Evolutionary conservation across 345 rosid genomes (phyloP), one percentile per base, ranked within the genome.

Genomic region (Lepidium africanum): DNA sequence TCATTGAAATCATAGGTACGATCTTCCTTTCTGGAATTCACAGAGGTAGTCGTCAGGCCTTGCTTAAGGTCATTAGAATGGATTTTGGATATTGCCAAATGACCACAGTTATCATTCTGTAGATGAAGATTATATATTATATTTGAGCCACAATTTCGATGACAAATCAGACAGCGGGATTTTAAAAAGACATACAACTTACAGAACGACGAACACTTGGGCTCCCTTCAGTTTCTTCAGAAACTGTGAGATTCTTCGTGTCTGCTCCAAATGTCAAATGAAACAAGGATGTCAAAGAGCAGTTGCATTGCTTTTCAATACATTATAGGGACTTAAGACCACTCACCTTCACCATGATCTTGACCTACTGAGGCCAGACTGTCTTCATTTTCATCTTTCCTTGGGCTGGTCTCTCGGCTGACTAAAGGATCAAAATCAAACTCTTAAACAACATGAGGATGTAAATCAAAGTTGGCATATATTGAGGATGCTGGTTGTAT

Each of bases 171-270:
- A 76, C 52, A 83, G 77, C 47, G 54, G 78, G 80, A 76, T 83
- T 80, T 76, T 36, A 67, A 83, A 79, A 89, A 91, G 91, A 95
- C 97, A 89, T 95, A 95, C 99, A 95, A 95, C 99, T 95, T 95
- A 95, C 98, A 95, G 88, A 87, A 91, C 96, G 93, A 77, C 96
- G 94, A 89, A 79, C 84, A 85, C 63, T 81, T 50, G 77, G 70
- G 79, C 80, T 76, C 58, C 68, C 51, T 59, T 78, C 87, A 45
- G 71, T 63, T 73, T 79, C 73, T 75, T 63, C 65, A 41, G 77
- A 76, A 75, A 77, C 68, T 59, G 70, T 59, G 65, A 40, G 65
- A 80, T 72, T 70, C 32, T 70, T 77, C 51, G 38, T 75, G 43
- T 72, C 75, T 46, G 70, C 98, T 95, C 76, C 76, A 76, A 19